Conservation (phyloP, 164 flowering plant species). For the Piper betle region DNA sequence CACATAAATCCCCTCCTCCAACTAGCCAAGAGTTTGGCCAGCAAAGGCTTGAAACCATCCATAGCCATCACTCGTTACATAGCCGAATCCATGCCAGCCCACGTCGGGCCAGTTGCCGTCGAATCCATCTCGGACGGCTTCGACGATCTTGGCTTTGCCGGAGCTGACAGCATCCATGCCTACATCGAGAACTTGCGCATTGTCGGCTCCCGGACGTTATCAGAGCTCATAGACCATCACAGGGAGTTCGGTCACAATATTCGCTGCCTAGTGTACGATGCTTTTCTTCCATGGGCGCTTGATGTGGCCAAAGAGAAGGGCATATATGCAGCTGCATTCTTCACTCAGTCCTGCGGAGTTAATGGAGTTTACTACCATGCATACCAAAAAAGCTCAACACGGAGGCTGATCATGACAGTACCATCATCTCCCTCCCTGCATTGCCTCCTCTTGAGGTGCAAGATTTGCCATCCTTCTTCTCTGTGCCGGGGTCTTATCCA, state of each 20-base stretch:
- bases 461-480: conserved; percentile 22
- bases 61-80: conserved; percentile 5
- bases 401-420: conserved; percentile 12
- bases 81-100: conserved; percentile 2
- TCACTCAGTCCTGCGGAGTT: conserved; percentile 8
- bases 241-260: conserved; percentile 4
- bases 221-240: conserved; percentile 13
- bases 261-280: conserved; percentile 6
- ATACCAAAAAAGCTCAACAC: neutral
- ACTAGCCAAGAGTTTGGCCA: conserved; percentile 16
- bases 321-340: conserved; percentile 5
- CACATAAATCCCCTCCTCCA: conserved; percentile 9
- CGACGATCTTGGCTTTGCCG: conserved; percentile 2
- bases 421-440: conserved; percentile 20
- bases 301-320: conserved; percentile 7
- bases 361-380: conserved; percentile 9
- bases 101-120: neutral
- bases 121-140: conserved; percentile 16
- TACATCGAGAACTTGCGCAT: conserved; percentile 4
- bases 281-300: conserved; percentile 8
- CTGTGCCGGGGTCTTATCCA: conserved; percentile 7
- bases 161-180: conserved; percentile 3
- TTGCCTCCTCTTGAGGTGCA: conserved; percentile 6
- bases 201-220: conserved; percentile 10
- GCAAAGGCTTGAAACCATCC: conserved; percentile 15